Evolutionary conservation across 495 filamentous ascomycete species (phyloP).

Genomic region (Hapsidospora chrysogenum): DNA sequence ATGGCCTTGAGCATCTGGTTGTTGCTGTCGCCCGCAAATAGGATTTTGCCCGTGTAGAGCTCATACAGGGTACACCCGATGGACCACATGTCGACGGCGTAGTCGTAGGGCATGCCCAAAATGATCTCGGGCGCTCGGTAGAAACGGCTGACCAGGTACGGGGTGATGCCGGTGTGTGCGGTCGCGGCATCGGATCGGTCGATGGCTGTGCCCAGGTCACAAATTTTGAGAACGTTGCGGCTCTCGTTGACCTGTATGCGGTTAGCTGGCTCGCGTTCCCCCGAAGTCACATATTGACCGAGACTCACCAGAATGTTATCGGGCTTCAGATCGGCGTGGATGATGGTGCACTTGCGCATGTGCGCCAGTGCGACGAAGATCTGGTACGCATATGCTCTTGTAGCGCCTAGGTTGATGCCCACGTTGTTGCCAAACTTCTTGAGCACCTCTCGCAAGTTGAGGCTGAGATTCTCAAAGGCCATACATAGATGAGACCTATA

Average conservation of each 20-base stretch:
- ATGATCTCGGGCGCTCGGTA: constrained; percentile 97
- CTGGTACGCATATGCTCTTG: constrained; percentile 79
- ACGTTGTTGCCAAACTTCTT: constrained; percentile 93
- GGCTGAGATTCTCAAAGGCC: constrained; percentile 87
- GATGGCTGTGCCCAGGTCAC: constrained; percentile 87
- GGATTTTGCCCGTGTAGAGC: constrained; percentile 90
- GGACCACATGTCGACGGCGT: constrained; percentile 92
- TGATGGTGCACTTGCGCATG: constrained; percentile 76
- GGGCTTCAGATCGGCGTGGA: constrained; percentile 92
- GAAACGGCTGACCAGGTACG: constrained; percentile 89
- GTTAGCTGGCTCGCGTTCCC: background rate
- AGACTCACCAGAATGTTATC: constrained; percentile 70
- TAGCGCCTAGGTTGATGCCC: constrained; percentile 73
- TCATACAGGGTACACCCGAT: constrained; percentile 95
- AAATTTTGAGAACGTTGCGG: constrained; percentile 78
- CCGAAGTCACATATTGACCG: background rate
- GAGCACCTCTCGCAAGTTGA: constrained; percentile 87
- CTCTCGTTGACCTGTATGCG: constrained; percentile 51
- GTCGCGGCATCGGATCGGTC: constrained; percentile 57
- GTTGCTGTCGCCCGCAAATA: constrained; percentile 89
- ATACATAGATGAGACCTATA: constrained; percentile 92
- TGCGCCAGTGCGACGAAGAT: constrained; percentile 80
- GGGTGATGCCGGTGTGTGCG: constrained; percentile 65
- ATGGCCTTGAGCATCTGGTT: constrained; percentile 94
- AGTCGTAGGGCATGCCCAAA: constrained; percentile 85